Evolutionary conservation across 208 protist genomes (phyloP), one percentile per base, ranked within the genome.

Genomic region (Acanthamoeba culbertsoni): DNA sequence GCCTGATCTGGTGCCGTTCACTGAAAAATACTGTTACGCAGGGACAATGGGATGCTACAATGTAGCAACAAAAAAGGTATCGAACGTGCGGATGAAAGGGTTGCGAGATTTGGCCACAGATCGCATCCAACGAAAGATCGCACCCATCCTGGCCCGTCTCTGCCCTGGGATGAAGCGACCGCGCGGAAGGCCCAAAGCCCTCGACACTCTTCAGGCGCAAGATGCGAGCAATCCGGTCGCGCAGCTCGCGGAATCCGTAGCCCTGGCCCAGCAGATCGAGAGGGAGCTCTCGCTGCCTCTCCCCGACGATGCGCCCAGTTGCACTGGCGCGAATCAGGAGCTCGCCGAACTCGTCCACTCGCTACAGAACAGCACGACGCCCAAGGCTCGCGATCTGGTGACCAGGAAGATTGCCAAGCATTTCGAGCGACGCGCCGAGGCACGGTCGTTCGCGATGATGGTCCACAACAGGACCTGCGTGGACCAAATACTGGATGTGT

Each of bases 401-500:
- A 40, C 62, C 79, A 92, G n/a, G 10, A 71, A 75, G 86, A 65
- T 92, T 20, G 18, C 57, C 40, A 92, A 92, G 40, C 23, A 45
- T 23, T 31, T 92, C 10, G 28, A 92, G n/a, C 42, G 43, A 26
- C 12, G 35, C 14, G 40, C 43, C 5, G 35, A 92, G 12, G 43
- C 14, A 12, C 35, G 28, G 28, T 37, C 55, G 8, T 45, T 92
- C 31, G 20, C 86, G 42, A 42, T 40, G 42, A 75, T 2, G 57
- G 35, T 55, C 57, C 48, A 53, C 57, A 92, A 65, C 86, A 65
- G 51, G 35, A 37, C 35, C 33, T 35, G 6, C 35, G 40, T 55
- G 43, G 59, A 77, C 59, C 48, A 73, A 12, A 26, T 92, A 2
- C 48, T 92, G 2, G 86, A 53, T 0, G 7, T 40, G 18, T 92